Percentiles rank a stretch among this genome's conserved stretches.
Conservation (phyloP, 179 eudicot genomes). For the Beta macrorhiza region DNA sequence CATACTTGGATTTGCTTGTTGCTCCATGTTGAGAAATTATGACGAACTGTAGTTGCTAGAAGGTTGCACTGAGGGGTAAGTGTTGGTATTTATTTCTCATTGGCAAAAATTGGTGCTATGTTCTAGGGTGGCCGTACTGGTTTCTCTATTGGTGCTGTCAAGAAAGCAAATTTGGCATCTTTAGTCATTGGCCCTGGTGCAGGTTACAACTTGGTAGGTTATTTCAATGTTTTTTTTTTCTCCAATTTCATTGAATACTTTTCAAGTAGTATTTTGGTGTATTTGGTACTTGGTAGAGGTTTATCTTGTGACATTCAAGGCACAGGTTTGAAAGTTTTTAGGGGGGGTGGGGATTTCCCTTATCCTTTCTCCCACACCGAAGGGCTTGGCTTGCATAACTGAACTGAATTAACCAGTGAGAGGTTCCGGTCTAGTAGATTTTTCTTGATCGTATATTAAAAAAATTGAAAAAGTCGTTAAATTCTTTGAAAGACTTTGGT, state of each 20-base stretch:
- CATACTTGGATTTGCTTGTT: background rate
- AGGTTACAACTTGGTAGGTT: constrained; percentile 86
- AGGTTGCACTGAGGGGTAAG: background rate
- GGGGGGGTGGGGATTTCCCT: too few relatives aligned
- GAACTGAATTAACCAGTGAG: too few relatives aligned
- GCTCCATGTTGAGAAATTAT: background rate
- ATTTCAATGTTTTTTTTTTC: background rate
- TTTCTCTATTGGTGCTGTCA: constrained; percentile 79
- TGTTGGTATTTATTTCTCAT: background rate
- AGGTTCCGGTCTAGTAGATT: too few relatives aligned
- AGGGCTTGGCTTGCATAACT: too few relatives aligned
- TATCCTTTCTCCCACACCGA: too few relatives aligned
- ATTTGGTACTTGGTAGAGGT: too few relatives aligned
- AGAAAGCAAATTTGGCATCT: constrained; percentile 45
- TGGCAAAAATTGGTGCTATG: background rate
- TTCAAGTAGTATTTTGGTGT: too few relatives aligned
- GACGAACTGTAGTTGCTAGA: background rate
- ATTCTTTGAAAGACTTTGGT: background rate
- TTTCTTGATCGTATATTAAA: too few relatives aligned
- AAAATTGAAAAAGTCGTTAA: too few relatives aligned
- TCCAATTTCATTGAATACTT: background rate
- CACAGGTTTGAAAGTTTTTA: too few relatives aligned
- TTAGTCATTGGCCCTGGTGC: constrained; percentile 84
- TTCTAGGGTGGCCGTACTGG: constrained; percentile 61
- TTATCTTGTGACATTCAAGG: too few relatives aligned